Evolutionary conservation across 495 filamentous ascomycete genomes (phyloP).

Genomic region (Aspergillus biplanus): DNA sequence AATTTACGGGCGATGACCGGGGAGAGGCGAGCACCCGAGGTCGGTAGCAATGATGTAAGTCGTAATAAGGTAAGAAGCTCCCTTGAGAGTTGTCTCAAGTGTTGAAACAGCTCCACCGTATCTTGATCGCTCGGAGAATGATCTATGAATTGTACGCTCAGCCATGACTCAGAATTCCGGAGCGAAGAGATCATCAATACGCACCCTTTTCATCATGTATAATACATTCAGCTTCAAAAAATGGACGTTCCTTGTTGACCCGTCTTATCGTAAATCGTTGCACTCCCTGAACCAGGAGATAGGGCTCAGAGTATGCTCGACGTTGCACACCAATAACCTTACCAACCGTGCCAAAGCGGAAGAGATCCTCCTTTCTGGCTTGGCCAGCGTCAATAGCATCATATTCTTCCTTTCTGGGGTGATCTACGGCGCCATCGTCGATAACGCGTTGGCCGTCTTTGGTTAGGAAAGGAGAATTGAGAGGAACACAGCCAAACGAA

Average conservation of each 20-base stretch:
- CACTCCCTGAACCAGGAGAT: slow-evolving; percentile 83
- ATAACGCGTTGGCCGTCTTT: slow-evolving; percentile 72
- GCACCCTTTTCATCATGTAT: slow-evolving; percentile 64
- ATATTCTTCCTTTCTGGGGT: slow-evolving; percentile 41
- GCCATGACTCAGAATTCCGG: slow-evolving; percentile 5
- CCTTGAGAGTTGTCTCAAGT: slow-evolving; percentile 78
- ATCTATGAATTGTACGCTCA: slow-evolving; percentile 31
- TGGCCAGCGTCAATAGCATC: slow-evolving; percentile 58
- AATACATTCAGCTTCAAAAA: slow-evolving; percentile 77
- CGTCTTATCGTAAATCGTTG: slow-evolving; percentile 76
- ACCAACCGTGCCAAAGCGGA: slow-evolving; percentile 74
- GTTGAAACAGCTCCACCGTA: slow-evolving; percentile 70
- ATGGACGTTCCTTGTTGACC: slow-evolving; percentile 76
- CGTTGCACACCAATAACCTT: slow-evolving; percentile 86
- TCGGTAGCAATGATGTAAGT: slow-evolving; percentile 75
- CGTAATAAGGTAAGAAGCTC: slow-evolving; percentile 81
- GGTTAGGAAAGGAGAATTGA: slow-evolving; percentile 70
- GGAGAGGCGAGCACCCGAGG: slow-evolving; percentile 64
- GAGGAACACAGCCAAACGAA: slow-evolving; percentile 80
- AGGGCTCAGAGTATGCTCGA: slow-evolving; percentile 74
- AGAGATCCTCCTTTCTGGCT: slow-evolving; percentile 72
- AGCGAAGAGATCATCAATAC: slow-evolving; percentile 24
- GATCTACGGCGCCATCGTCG: slow-evolving; percentile 49
- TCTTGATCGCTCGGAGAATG: slow-evolving; percentile 56
- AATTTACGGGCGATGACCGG: slow-evolving; percentile 83